These are phyloP conservation scores for Lizonia empirigonia DNA, from an alignment of 2,329 filamentous ascomycete genomes.

Conservation along the genomic window DNA sequence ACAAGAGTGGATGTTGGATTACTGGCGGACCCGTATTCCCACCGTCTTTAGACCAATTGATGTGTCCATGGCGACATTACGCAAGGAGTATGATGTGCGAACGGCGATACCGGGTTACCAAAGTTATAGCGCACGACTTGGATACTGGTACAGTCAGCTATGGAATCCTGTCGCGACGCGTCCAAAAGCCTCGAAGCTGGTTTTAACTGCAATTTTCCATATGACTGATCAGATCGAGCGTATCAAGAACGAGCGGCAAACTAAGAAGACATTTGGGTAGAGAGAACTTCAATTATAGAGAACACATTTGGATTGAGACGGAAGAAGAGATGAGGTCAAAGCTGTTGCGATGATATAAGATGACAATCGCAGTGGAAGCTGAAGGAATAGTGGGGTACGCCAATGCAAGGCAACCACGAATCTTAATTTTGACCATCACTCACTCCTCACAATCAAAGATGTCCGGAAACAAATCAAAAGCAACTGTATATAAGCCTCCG, in stretches of 20 bases:
- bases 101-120: neutral
- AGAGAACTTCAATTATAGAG: neutral
- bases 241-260: neutral
- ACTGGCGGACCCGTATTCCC: constrained; percentile 1
- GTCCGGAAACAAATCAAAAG: constrained; percentile 19
- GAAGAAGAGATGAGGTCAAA: neutral
- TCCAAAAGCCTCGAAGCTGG: constrained; percentile 3
- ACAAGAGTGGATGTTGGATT: constrained; percentile 1
- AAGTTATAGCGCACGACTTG: constrained; percentile 17
- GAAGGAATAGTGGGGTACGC: constrained; percentile 4
- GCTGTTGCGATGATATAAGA: neutral
- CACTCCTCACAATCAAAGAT: constrained; percentile 12
- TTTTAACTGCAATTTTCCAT: neutral
- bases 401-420: neutral
- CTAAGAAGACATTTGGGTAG: neutral
- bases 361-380: neutral
- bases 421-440: neutral
- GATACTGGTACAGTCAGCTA: constrained; percentile 21
- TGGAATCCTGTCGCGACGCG: constrained; percentile 1
- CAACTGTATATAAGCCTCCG: constrained; percentile 33
- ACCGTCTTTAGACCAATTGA: constrained; percentile 18
- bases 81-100: neutral
- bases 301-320: neutral
- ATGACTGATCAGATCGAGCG: constrained; percentile 1
- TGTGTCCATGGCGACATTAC: constrained; percentile 8